These are phyloP conservation scores for Aureobasidium sp. DNA, from an alignment of 2,329 filamentous ascomycete species.

Conservation along the genomic window DNA sequence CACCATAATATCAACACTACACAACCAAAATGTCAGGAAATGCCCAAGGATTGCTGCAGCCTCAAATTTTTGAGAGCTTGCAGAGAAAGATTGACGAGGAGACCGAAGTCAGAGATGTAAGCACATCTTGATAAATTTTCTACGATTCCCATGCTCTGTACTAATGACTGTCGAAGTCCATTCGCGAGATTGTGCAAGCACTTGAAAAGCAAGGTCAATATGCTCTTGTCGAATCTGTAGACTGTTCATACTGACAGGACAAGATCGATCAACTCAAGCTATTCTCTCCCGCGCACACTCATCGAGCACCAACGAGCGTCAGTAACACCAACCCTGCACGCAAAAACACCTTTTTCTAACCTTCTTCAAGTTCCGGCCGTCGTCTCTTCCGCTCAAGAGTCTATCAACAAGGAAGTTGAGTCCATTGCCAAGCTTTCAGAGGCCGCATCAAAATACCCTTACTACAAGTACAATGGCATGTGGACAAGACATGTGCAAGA, in stretches of 20 bases:
- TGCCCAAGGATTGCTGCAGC: constrained; percentile 54
- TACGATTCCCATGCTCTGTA: constrained; percentile 4
- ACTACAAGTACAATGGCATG: constrained; percentile 93
- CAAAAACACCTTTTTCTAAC: not conserved
- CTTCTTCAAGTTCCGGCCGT: constrained; percentile 53
- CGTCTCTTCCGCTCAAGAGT: constrained; percentile 58
- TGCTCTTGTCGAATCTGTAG: not conserved
- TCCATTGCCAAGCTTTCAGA: constrained; percentile 62
- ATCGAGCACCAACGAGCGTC: constrained; percentile 59
- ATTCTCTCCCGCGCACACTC: constrained; percentile 85
- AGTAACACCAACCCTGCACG: constrained; percentile 21
- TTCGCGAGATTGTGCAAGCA: constrained; percentile 70
- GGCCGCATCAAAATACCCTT: constrained; percentile 77
- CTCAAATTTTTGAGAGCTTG: constrained; percentile 76
- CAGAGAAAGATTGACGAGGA: constrained; percentile 89
- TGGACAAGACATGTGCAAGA: constrained; percentile 83
- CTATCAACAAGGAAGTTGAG: constrained; percentile 63
- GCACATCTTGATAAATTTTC: constrained; percentile 16
- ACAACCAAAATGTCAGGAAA: not conserved
- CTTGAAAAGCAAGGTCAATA: constrained; percentile 64
- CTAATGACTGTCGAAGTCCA: constrained; percentile 40
- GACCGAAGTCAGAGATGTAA: constrained; percentile 64
- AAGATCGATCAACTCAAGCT: constrained; percentile 69
- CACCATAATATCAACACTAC: not conserved
- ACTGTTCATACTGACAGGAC: not conserved